Evolutionary conservation across 805 yeast genomes (phyloP).

Genomic region (Candida argentea): DNA sequence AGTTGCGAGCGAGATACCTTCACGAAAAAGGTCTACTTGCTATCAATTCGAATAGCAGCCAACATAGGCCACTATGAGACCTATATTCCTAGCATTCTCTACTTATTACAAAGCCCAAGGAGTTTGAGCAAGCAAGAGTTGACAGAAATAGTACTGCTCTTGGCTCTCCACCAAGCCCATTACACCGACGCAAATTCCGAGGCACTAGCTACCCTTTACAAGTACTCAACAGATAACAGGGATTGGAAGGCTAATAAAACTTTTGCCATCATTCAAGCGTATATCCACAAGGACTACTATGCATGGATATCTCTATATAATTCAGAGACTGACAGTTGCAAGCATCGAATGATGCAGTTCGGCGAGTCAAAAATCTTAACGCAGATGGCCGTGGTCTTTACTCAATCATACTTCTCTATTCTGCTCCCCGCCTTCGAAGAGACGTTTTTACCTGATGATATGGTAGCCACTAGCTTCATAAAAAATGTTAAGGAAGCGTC

Average conservation of each 20-base stretch:
- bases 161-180: constrained; percentile 38
- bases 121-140: constrained; percentile 14
- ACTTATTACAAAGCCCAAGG: constrained; percentile 20
- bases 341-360: constrained; percentile 30
- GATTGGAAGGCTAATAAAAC: constrained; percentile 1
- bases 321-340: constrained; percentile 20
- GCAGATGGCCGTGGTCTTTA: constrained; percentile 20
- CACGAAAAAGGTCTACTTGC: constrained; percentile 35
- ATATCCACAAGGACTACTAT: constrained; percentile 21
- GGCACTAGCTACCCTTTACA: constrained; percentile 21
- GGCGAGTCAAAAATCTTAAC: constrained; percentile 25
- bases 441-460: constrained; percentile 14
- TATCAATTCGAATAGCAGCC: constrained; percentile 37
- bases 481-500: not conserved
- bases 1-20: constrained; percentile 26
- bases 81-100: constrained; percentile 42
- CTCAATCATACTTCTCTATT: constrained; percentile 30
- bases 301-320: constrained; percentile 22
- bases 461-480: not conserved
- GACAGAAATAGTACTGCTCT: constrained; percentile 30
- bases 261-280: constrained; percentile 10
- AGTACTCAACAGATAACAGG: constrained; percentile 8
- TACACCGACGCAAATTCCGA: constrained; percentile 20
- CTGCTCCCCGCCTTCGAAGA: constrained; percentile 14
- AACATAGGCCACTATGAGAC: constrained; percentile 41